Evolutionary conservation across 768 basidiomycete genomes (phyloP), one percentile per base, ranked within the genome.

Genomic region (Phanerodontia chrysosporium): DNA sequence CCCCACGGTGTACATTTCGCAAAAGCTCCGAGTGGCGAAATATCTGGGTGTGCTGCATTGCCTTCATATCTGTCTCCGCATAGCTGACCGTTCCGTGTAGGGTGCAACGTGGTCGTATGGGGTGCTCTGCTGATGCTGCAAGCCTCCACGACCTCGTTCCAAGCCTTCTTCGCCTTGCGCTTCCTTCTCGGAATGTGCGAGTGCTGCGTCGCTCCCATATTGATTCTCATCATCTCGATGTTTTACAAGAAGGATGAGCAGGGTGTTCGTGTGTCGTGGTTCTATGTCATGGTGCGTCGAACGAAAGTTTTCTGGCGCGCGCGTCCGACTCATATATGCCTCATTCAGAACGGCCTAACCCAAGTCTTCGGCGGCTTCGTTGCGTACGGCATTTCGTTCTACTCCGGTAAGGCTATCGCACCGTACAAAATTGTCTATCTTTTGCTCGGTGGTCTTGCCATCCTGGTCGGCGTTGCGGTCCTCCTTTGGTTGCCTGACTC

Each of bases 231-330:
- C 39, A 78, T 86, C 44, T 80, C 83, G 10, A 84, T 85, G 80
- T 87, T 86, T 66, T 87, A 86, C 72, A 83, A 82, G 74, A 86
- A 86, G 70, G 74, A 83, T 52, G 85, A 86, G 63, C 84, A 87
- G 74, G 80, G 76, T 46, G 76, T 73, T 18, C 77, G 85, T 7
- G 81, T 87, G 18, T 80, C 82, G 3, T 85, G 80, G 78, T 87
- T 87, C 69, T 87, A 87, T 69, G 76, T 84, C 29, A 84, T 86
- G 83, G 85, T 83, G 65, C 49, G 62, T 49, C n/a, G 5, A 13
- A 35, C 12, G 13, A 13, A 16, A 12, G 27, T 2, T 30, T 3
- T 49, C 25, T 18, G 24, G 7, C 8, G 12, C 21, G 6, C 30
- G 6, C 21, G 2, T 28, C 9, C 27, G 45, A 6, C n/a, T 27